These are phyloP conservation scores for Chrysosphaeria jannelii DNA, from an alignment of 2,329 filamentous ascomycete genomes.

Conservation along the genomic window DNA sequence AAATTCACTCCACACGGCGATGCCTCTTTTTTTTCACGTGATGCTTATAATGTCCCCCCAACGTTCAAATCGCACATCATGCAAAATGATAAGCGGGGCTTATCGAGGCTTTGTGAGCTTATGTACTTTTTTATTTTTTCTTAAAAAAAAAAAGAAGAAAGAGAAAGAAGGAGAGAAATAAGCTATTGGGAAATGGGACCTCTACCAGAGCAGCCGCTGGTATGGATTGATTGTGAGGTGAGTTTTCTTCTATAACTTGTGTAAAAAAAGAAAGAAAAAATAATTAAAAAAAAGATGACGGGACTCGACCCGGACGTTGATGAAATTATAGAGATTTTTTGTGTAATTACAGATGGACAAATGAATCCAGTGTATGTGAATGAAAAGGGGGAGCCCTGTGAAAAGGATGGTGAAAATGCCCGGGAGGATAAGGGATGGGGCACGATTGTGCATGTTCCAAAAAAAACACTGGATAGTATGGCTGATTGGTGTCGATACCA, in stretches of 20 bases:
- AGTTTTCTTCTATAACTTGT: too few species aligned
- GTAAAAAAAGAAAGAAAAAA: too few species aligned
- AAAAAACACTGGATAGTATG: conserved; percentile 44
- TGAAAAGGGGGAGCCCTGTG: background rate
- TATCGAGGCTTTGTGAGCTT: conserved; percentile 2
- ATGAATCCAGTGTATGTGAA: conserved; percentile 12
- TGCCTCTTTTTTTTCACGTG: background rate
- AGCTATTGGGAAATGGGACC: too few species aligned
- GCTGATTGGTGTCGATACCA: conserved; percentile 67
- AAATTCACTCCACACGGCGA: too few species aligned
- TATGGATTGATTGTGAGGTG: too few species aligned
- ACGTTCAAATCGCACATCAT: too few species aligned
- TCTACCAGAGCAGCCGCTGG: too few species aligned
- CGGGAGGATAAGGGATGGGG: conserved; percentile 56
- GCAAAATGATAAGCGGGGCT: too few species aligned
- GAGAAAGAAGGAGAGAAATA: too few species aligned
- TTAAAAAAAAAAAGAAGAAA: too few species aligned
- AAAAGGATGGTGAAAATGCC: conserved; percentile 14
- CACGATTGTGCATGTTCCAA: conserved; percentile 42
- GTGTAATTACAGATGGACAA: conserved; percentile 60
- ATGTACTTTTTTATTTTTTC: conserved; percentile 1
- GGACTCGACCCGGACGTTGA: conserved; percentile 52
- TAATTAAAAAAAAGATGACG: too few species aligned
- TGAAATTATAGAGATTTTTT: conserved; percentile 72
- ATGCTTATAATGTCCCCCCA: background rate